Conservation (phyloP, 1,284 basidiomycete species). For the Trichosporon sp. region DNA sequence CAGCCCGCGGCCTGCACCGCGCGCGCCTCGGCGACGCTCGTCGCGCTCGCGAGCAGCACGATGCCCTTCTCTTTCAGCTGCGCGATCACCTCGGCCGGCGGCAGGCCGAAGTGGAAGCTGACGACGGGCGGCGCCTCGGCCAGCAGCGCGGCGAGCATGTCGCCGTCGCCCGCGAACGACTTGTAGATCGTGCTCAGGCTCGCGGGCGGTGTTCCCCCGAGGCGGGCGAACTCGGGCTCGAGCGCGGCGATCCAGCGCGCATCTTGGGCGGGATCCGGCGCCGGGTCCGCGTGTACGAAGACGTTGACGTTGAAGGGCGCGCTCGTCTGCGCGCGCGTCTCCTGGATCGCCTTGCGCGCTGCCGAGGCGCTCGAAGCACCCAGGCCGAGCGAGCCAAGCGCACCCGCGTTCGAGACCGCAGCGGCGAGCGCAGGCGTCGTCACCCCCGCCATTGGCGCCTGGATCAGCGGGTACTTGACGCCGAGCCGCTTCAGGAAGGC, state of each 20-base stretch:
- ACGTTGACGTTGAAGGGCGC: constrained; percentile 40
- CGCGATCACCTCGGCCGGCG: constrained; percentile 16
- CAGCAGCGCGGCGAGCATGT: constrained; percentile 31
- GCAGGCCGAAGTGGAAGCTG: constrained; percentile 44
- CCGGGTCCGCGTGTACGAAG: constrained; percentile 24
- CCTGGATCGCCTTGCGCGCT: constrained; percentile 27
- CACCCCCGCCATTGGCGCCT: constrained; percentile 43
- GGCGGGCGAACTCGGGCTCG: constrained; percentile 22
- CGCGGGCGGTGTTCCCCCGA: constrained; percentile 23
- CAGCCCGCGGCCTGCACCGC: constrained; percentile 26
- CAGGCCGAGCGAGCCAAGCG: constrained; percentile 38
- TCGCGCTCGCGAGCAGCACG: constrained; percentile 32
- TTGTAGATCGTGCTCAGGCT: constrained; percentile 28
- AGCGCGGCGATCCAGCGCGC: constrained; percentile 28
- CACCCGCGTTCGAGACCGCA: constrained; percentile 41
- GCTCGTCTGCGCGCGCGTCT: constrained; percentile 21
- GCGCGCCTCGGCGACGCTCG: constrained; percentile 29
- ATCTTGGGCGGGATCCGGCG: constrained; percentile 15
- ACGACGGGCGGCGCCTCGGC: constrained; percentile 32
- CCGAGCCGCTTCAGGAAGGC: constrained; percentile 21
- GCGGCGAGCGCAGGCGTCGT: constrained; percentile 39
- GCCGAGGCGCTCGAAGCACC: constrained; percentile 23
- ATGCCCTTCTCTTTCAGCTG: constrained; percentile 24
- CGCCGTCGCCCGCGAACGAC: constrained; percentile 29
- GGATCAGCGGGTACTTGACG: constrained; percentile 34